Evolutionary conservation across 2,329 filamentous ascomycete genomes (phyloP).

Genomic region (Ophiostoma novo-ulmi): DNA sequence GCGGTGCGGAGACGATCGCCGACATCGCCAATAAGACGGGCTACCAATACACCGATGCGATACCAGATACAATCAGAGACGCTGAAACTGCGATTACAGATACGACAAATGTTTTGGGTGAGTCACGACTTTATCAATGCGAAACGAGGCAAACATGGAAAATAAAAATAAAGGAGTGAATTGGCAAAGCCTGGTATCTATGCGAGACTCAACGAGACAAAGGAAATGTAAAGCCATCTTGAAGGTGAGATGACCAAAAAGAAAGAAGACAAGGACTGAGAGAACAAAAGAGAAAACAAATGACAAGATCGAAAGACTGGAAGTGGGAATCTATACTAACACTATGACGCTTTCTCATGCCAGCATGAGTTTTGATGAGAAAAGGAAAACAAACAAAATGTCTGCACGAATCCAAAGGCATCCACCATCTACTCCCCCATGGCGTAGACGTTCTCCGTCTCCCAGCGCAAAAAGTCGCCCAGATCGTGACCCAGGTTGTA

Average conservation of each 20-base stretch:
- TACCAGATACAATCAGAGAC: background rate
- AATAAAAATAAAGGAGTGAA: background rate
- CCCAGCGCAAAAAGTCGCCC: constrained; percentile 55
- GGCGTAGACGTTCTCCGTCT: constrained; percentile 46
- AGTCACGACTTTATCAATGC: background rate
- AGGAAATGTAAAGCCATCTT: background rate
- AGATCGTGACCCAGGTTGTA: constrained; percentile 57
- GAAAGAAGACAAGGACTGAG: background rate
- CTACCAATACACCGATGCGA: constrained; percentile 8
- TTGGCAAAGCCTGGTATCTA: constrained; percentile 14
- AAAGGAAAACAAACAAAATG: background rate
- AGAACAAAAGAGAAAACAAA: background rate
- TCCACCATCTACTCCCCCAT: background rate
- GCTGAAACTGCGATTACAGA: background rate
- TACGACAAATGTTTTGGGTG: background rate
- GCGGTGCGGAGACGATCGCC: background rate
- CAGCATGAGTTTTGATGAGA: background rate
- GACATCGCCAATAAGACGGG: constrained; percentile 7
- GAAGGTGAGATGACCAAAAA: background rate
- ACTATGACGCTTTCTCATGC: constrained; percentile 1
- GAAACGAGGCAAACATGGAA: background rate
- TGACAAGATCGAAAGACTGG: background rate
- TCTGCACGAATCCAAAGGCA: too few relatives aligned
- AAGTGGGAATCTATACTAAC: constrained; percentile 6
- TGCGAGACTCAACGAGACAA: constrained; percentile 1